Evolutionary conservation across 208 protist species (phyloP), one percentile per base, ranked within the genome.

Genomic region (Tritrichomonas foetus): DNA sequence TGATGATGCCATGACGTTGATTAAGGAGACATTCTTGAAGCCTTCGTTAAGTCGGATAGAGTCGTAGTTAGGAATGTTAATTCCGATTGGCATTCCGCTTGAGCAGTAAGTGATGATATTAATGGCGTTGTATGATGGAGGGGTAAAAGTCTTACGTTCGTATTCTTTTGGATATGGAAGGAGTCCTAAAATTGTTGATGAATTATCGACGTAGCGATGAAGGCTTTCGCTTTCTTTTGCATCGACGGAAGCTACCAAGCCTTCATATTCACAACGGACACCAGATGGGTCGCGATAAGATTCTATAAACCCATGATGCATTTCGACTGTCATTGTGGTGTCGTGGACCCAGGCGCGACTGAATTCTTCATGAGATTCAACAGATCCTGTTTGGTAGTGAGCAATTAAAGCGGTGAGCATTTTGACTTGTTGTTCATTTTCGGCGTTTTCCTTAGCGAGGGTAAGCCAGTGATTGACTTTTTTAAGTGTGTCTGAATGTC

Each of bases 41-140:
- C 94, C 94, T 49, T 93, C 57, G 13, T 64, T 93, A 30, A 93
- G 41, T 22, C 95, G 14, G 41, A 95, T 80, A 53, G 93, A 93
- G 57, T 95, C 94, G 50, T 95, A 95, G 69, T 95, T 95, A 3
- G 95, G 95, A 72, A 95, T 95, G 41, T 95, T 95, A 47, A 95
- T 95, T 30, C 95, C 95, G 39, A 95, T 95, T 69, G 95, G 95
- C 5, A 95, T 13, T 22, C 94, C 94, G 5, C 92, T 78, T 49
- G 94, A 95, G 16, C 53, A 41, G 75, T 95, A 95, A 11, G 49
- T 55, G 11, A 95, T 3, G 30, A 95, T 93, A 53, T 95, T 66
- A 72, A 95, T 93, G 2, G 94, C 92, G 25, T 92, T 95, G 41
- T 94, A 95, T 61, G 75, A 66, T 30, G 95, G 95, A 3, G 94